Evolutionary conservation across 192 early-diverging fungal species (phyloP), one percentile per base, ranked within the genome.

Genomic region (Entrophospora sp.): DNA sequence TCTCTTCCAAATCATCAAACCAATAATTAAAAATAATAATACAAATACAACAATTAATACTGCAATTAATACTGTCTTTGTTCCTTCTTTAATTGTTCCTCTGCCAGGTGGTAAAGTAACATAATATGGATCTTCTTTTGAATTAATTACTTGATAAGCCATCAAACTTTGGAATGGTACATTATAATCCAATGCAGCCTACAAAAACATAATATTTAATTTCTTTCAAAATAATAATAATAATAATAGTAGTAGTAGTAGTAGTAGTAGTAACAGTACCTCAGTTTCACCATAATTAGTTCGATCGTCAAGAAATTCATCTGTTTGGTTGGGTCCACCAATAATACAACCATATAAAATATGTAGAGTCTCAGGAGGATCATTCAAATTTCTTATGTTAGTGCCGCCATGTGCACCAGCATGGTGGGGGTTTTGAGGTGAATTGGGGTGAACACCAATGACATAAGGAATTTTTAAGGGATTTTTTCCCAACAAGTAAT

Each of bases 351-450:
- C 83, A 60, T 81, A 83, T 18, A 85, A 69, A 0, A 78, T 60
- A 44, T 81, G 61, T 16, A 51, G 27, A 31, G 74, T 72, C 10
- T 40, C 56, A 3, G 59, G 44, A 22, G 81, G 82, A 3, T 22
- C 34, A 30, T 72, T 57, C 12, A 80, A 72, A 18, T 79, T 75
- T 20, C 27, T 46, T 6, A 71, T 72, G 35, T 74, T 66, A 5
- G 60, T 71, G 13, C 82, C 82, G 13, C 83, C 83, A 5, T 81
- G 75, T 1, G 83, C 82, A 30, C 72, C 63, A 24, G 80, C 79
- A 61, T 83, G 81, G 60, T 83, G 83, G 34, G 80, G 79, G 28
- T 84, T 81, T n/a, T 61, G 13, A 9, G 80, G 83, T n/a, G n/a
- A n/a, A n/a, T n/a, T n/a, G n/a, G n/a, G n/a, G n/a, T n/a, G n/a